phyloP scores from a whole-genome alignment of 1,284 basidiomycete genomes.

The Cryptococcus neoformans region DNA sequence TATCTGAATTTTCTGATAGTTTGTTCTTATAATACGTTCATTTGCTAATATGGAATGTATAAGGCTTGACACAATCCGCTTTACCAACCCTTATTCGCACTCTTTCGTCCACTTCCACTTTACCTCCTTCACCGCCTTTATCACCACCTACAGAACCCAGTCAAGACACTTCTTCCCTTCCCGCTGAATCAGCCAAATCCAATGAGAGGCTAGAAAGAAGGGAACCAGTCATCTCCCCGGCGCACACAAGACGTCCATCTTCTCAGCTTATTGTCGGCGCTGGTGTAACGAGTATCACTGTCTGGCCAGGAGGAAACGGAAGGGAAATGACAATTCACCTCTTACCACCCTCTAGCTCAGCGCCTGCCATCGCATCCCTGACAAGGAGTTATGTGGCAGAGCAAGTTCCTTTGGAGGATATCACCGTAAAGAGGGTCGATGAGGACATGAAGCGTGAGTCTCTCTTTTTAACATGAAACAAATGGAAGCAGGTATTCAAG shows the following conservation, averaged over 20 bases:
- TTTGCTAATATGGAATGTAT: not conserved
- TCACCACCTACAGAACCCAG: conserved; percentile 7
- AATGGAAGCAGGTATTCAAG: not conserved
- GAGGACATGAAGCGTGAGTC: conserved; percentile 9
- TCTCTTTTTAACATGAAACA: not conserved
- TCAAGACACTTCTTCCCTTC: conserved; percentile 3
- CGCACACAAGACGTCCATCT: not conserved
- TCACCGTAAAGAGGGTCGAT: conserved; percentile 6
- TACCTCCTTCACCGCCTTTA: conserved; percentile 11
- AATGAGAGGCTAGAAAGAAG: not conserved
- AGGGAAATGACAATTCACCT: conserved; percentile 7
- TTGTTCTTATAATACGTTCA: not conserved
- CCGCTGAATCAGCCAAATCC: not conserved
- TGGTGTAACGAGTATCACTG: conserved; percentile 4
- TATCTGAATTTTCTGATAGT: not conserved
- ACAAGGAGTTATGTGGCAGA: conserved; percentile 2
- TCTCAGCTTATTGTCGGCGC: not conserved
- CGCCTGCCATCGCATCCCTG: not conserved
- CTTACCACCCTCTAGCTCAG: conserved; percentile 7
- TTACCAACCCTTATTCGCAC: conserved; percentile 9
- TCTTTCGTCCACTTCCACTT: conserved; percentile 1
- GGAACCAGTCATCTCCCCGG: not conserved
- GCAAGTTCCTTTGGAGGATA: conserved; percentile 2
- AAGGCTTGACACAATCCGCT: conserved; percentile 11
- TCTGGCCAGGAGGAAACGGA: not conserved